Conservation (phyloP, 2,329 filamentous ascomycete species). For the Tolypocladium tundrense region DNA sequence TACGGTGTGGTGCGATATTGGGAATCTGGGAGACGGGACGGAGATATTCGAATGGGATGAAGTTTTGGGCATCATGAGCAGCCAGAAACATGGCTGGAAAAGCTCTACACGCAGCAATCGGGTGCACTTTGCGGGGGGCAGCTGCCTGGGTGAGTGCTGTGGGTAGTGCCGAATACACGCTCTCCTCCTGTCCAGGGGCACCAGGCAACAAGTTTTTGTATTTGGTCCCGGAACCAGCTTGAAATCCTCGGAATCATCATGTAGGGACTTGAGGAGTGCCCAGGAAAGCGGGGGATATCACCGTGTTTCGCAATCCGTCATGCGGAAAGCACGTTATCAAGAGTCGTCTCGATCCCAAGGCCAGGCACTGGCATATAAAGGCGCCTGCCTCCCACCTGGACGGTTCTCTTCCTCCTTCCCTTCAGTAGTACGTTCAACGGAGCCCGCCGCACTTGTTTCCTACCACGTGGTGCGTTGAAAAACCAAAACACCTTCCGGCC, state of each 20-base stretch:
- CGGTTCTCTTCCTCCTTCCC: neutral
- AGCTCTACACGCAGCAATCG: neutral
- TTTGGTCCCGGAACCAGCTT: neutral
- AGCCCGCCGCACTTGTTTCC: neutral
- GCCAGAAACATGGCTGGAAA: neutral
- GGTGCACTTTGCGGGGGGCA: neutral
- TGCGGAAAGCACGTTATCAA: neutral
- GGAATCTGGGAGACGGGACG: neutral
- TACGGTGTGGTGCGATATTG: neutral
- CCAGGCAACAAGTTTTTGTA: neutral
- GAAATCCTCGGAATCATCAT: neutral
- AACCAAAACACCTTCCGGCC: neutral
- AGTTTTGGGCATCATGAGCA: neutral
- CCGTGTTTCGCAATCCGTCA: neutral
- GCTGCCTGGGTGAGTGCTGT: neutral
- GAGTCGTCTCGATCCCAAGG: neutral
- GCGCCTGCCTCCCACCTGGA: neutral
- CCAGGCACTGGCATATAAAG: neutral
- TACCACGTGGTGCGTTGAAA: neutral
- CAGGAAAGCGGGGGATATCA: too few species aligned
- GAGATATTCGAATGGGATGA: neutral
- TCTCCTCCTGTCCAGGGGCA: neutral
- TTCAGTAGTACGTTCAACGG: neutral
- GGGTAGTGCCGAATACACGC: neutral
- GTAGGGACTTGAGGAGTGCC: neutral